Base-by-base conservation (phyloP, 1,139 yeast species). In the Yueomyces sp. region DNA sequence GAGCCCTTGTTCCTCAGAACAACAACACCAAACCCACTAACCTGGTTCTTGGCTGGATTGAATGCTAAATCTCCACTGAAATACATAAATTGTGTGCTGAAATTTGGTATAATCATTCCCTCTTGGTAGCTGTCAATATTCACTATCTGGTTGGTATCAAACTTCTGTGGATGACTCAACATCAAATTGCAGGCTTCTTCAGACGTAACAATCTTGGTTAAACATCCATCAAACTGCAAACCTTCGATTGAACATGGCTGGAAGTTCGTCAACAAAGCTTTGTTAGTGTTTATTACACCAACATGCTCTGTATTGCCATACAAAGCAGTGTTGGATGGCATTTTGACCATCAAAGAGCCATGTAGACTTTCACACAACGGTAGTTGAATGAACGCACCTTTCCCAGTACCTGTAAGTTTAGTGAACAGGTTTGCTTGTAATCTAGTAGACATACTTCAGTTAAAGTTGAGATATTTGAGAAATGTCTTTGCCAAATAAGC, bases 251-350 rank as follows among this genome's bases (percentile, higher is more conserved):
- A 19, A 19, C 19, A 19, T 6, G 6, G 9, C 9, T 8, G 6
- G 9, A 29, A 29, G 8, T 29, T 6, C 9, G 6, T 40, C 47
- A 49, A 11, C 51, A 49, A 36, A 45, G 39, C 6, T 51, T 37
- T 29, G 50, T 37, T 39, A 46, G 41, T 37, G 12, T 47, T 40
- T 54, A 66, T 72, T 38, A 70, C 56, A 3, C 73, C 60, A 19
- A 75, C 56, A 11, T 72, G 63, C 25, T 71, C 70, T 31, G 70
- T 56, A 4, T 69, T 62, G 27, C 71, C 65, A 48, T 65, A 71
- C 28, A 75, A 51, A 3, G 69, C 60, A 3, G 74, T 60, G 1
- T 76, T 71, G 4, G 75, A 65, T 3, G 80, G 80, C 6, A 75
- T 52, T 30, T 70, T 63, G 37, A 74, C 62, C 38, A 75, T 51